Evolutionary conservation across 495 filamentous ascomycete genomes (phyloP), one percentile per base, ranked within the genome.

Genomic region (Margaritispora aquatica): DNA sequence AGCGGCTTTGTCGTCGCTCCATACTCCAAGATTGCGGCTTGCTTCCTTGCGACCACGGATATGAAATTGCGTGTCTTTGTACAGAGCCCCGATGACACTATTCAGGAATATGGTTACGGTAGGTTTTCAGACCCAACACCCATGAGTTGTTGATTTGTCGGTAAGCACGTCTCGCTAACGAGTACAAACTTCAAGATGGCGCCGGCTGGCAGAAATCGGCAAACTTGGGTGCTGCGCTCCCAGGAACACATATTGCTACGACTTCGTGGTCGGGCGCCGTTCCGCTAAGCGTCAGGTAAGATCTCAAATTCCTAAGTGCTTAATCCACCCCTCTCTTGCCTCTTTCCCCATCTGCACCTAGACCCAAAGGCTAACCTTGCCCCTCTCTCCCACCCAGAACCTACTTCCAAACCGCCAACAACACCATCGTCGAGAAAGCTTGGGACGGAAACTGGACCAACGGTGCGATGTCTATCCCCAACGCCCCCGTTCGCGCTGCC

Each of bases 1-100:
- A 50, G 47, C 20, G 47, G 20, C 11, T 50, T 50, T n/a, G 20
- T 8, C 3, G 24, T 26, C n/a, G 47, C 47, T 24, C 21, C 47
- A 23, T 50, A 50, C n/a, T 50, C 47, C 47, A 50, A 50, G 24
- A 50, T 50, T 26, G 47, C 47, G 2, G 47, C 47, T 50, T 50
- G 47, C 24, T 50, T 50, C 47, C 26, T 50, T 19, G 47, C 47
- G 2, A 26, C 24, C n/a, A 24, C 47, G 23, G 47, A 26, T 17
- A 10, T 17, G 2, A 19, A 17, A 8, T 22, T 50, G 10, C 20
- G 47, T 24, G 21, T 50, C 47, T 50, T 24, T 50, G 47, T 24
- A 5, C 47, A 50, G 47, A 23, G 20, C 9, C 2, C 47, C 10
- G 47, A 50, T 24, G 24, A 50, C 17, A 50, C 47, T 10, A 50